Evolutionary conservation across 352 stramenopile genomes (phyloP), one percentile per base, ranked within the genome.

Genomic region (Globisporangium yorkense): DNA sequence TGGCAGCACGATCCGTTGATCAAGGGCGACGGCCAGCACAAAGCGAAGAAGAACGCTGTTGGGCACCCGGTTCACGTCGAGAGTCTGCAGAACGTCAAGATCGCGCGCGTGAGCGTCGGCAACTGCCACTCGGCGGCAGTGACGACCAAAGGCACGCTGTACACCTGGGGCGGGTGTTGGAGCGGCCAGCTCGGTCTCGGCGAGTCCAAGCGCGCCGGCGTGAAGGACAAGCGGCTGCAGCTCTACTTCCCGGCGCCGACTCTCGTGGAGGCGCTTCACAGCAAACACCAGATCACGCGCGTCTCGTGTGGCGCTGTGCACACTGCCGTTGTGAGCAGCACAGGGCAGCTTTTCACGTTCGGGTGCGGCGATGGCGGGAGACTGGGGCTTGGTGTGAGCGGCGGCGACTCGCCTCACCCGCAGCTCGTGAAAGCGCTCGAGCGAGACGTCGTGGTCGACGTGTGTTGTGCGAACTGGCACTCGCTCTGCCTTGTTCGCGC

Each of bases 261-360:
- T 12, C 56, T 77, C 18, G 74, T 92, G 1, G 74, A 87, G 35
- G 57, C 66, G 18, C 72, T 88, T 39, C 54, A 67, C 15, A 46
- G 44, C 20, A 62, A 74, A 62, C 57, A 56, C 37, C 57, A 58
- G 12, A 61, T 97, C 35, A 64, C 57, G 3, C 72, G 82, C 35
- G 86, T 98, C 9, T 96, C 89, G 6, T 97, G 92, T 64, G 92
- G 94, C 16, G 92, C 88, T 20, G 77, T 87, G 5, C 89, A 97
- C 58, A 92, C 81, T 4, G 85, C 70, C 9, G 80, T 75, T 12
- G 67, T 93, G 47, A 74, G 74, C 2, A 46, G 65, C 5, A 59
- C 84, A 5, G 85, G 83, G 0, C 72, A 87, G 47, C 66, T 95
- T 24, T 95, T 81, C 61, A 93, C 72, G 16, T 95, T 91, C 59